Base-by-base conservation (phyloP, 495 filamentous ascomycete genomes). In the Baudoinia panamericana region DNA sequence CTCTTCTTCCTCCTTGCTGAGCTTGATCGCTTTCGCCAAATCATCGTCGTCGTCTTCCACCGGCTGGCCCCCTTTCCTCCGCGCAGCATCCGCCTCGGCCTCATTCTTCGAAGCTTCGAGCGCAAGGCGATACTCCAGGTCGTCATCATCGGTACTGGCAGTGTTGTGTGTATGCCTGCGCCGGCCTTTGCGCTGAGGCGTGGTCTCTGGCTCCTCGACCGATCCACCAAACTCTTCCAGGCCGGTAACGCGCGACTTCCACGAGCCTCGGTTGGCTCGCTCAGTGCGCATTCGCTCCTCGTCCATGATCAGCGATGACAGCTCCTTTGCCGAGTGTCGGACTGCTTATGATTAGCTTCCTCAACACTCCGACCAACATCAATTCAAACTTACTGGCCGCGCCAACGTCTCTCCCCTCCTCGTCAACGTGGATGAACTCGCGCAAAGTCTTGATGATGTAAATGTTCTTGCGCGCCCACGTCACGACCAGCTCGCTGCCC, bases 361-460 rank as follows among this genome's bases (percentile, higher is more conserved):
- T 21, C 11, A 24, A 27, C 13, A n/a, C 15, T 36, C 15, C 4
- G 5, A 15, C 26, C 17, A 25, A 15, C 22, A 11, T 15, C 30
- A 30, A 17, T 30, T 33, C 12, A 10, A 4, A 57, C 63, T 48
- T 63, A 95, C 90, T 84, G 63, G 94, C 94, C 53, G 92, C 82
- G 31, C 92, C 92, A 26, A 96, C 92, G 59, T 99, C 92, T 41
- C 79, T 70, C 30, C 83, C 80, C 39, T 96, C 90, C 51, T 96
- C 92, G 48, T 99, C 92, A 17, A 95, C 73, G 58, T 94, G 85
- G 56, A 83, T 77, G 51, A 99, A 99, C 61, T 99, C 92, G 52
- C 92, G 77, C 57, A 99, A 59, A 11, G 92, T 99, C 65, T 95
- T 96, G 71, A 99, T 92, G 60, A 96, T 84, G 63, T 90, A 99